Evolutionary conservation across 225 moss, liverwort and hornwort genomes (phyloP).

Genomic region (Climacium dendroides): DNA sequence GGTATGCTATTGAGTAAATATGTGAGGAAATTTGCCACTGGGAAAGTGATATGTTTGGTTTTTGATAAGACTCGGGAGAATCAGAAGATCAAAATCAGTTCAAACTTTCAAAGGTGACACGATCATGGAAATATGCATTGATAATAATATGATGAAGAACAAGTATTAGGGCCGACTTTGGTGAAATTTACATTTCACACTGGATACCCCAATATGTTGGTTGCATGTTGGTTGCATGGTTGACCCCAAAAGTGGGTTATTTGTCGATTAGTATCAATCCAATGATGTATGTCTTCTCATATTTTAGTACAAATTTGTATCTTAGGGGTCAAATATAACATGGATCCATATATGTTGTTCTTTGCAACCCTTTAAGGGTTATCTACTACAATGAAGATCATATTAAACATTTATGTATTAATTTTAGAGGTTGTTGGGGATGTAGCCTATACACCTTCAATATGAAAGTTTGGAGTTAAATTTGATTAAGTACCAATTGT

Average conservation of each 20-base stretch:
- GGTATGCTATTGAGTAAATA: not conserved
- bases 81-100: not conserved
- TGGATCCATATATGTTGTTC: not conserved
- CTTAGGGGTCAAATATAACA: not conserved
- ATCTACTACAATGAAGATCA: not conserved
- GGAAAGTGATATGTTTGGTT: not conserved
- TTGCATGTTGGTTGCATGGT: not conserved
- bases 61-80: not conserved
- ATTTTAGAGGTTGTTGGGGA: not conserved
- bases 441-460: not conserved
- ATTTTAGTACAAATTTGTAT: not conserved
- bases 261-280: not conserved
- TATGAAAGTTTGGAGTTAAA: not conserved
- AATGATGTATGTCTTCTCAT: not conserved
- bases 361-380: not conserved
- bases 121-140: not conserved
- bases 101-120: not conserved
- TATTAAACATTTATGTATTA: accelerated
- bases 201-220: not conserved
- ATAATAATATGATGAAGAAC: not conserved
- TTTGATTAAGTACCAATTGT: not conserved
- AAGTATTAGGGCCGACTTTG: not conserved
- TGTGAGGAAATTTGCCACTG: not conserved
- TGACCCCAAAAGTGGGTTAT: not conserved
- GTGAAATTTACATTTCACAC: not conserved